Evolutionary conservation across 2,329 filamentous ascomycete genomes (phyloP), one percentile per base, ranked within the genome.

Genomic region (Phialophora chinensis): DNA sequence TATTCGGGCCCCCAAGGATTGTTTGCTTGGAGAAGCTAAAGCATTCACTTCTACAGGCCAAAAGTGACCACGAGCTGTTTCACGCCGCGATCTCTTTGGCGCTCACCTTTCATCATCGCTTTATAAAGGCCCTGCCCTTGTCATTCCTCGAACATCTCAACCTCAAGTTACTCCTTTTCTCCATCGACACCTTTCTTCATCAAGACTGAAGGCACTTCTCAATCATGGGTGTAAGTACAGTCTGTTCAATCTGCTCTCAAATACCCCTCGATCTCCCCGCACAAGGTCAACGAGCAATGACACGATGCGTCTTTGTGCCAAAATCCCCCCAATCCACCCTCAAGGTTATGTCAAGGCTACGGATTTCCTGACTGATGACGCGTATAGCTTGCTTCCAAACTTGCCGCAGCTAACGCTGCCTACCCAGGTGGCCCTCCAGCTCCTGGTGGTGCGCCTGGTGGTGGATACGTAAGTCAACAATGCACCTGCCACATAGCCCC

Each of bases 401-500:
- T 78, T 56, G 74, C 75, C 55, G 79, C 80, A 59, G 77, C 75
- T 62, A 78, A 80, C 69, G 68, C 63, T 42, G 79, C 72, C 31
- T 74, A 74, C 66, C 72, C 71, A 58, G 72, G 72, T 33, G 73
- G 70, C 49, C 74, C 73, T 66, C 73, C 75, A 33, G 68, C 76
- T 63, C 62, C 44, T 60, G 64, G 61, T 25, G 68, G 65, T 55
- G 66, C 69, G 54, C 75, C 75, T 53, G 57, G 35, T 55, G 64
- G 79, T 72, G 80, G 80, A 77, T 86, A 86, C 76, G 85, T 87
- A 79, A 83, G 85, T 85, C 63, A 47, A 59, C 29, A 33, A 49
- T 64, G 5, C 50, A n/a, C 29, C 50, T 52, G 35, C n/a, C 14
- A 6, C 60, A 42, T 17, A 62, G 42, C 44, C 62, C 67, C 60